These are phyloP conservation scores for Cystobasidium tubakii DNA, from an alignment of 768 basidiomycete genomes.

Conservation along the genomic window DNA sequence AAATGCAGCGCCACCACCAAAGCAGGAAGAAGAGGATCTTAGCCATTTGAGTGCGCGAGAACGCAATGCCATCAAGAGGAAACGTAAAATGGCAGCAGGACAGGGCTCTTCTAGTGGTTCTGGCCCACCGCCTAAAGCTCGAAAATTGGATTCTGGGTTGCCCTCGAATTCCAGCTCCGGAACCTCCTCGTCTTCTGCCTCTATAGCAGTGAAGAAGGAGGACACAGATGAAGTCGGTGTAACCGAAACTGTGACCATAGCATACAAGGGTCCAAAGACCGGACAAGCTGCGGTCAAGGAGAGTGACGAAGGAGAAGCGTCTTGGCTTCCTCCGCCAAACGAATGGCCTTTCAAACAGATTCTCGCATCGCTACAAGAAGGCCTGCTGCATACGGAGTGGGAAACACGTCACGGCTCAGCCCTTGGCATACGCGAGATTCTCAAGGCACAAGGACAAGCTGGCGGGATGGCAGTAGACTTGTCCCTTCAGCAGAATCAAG, in stretches of 20 bases:
- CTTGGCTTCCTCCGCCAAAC: slow-evolving; percentile 35
- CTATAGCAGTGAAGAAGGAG: slow-evolving; percentile 10
- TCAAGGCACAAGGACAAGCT: slow-evolving; percentile 72
- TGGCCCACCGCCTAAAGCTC: neutral
- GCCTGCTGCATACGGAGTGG: slow-evolving; percentile 78
- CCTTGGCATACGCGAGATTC: slow-evolving; percentile 77
- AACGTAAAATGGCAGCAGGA: slow-evolving; percentile 64
- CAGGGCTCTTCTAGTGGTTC: neutral
- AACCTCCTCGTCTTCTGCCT: neutral
- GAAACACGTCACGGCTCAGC: slow-evolving; percentile 91
- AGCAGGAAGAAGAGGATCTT: slow-evolving; percentile 41
- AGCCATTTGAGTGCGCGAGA: slow-evolving; percentile 77
- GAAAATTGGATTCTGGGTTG: neutral
- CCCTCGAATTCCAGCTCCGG: neutral
- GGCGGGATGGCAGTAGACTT: slow-evolving; percentile 62
- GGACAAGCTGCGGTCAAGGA: slow-evolving; percentile 13
- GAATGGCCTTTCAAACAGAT: slow-evolving; percentile 55
- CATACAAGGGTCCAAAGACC: slow-evolving; percentile 49
- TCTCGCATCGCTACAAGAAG: slow-evolving; percentile 69
- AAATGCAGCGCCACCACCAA: neutral
- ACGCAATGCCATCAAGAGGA: slow-evolving; percentile 86
- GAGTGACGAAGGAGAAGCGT: neutral
- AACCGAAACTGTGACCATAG: neutral
- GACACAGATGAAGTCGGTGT: neutral
- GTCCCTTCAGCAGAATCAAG: slow-evolving; percentile 58